Evolutionary conservation across 75 land plant species (phyloP).

Genomic region (Adiantum capillusveneris): DNA sequence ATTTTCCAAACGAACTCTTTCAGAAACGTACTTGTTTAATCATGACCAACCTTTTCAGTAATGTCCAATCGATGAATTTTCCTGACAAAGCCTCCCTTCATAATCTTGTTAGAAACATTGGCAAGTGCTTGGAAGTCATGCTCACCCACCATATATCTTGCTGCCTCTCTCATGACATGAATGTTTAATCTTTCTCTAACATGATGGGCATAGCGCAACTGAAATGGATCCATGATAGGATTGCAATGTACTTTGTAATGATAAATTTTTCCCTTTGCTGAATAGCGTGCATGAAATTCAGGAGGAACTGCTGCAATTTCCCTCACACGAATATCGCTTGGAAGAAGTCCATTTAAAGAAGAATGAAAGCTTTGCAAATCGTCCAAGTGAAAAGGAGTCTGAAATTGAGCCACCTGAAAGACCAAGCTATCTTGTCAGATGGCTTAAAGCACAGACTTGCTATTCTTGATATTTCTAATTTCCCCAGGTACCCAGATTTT

Average conservation of each 20-base stretch:
- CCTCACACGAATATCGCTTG: constrained; percentile 61
- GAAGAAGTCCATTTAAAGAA: constrained; percentile 78
- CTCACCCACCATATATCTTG: constrained; percentile 52
- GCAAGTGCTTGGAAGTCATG: constrained; percentile 84
- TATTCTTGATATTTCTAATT: not conserved
- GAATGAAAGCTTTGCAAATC: constrained; percentile 56
- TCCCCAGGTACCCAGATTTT: too few species aligned
- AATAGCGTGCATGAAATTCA: constrained; percentile 83
- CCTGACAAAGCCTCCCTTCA: constrained; percentile 41
- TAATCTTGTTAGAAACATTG: constrained; percentile 43
- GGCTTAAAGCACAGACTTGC: too few species aligned
- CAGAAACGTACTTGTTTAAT: too few species aligned
- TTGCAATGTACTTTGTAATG: constrained; percentile 68
- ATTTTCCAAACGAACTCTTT: too few species aligned
- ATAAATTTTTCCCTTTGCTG: constrained; percentile 64
- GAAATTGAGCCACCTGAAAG: constrained; percentile 82
- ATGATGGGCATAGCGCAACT: constrained; percentile 53
- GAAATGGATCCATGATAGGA: constrained; percentile 83
- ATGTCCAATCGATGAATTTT: constrained; percentile 59
- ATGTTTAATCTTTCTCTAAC: constrained; percentile 51
- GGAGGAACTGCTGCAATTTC: constrained; percentile 64
- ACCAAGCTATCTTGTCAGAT: too few species aligned
- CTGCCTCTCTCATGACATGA: constrained; percentile 70
- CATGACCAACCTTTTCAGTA: constrained; percentile 57
- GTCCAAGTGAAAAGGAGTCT: constrained; percentile 58